These are phyloP conservation scores for Puccinia sorghi DNA, from an alignment of 1,284 basidiomycete species.

Conservation along the genomic window DNA sequence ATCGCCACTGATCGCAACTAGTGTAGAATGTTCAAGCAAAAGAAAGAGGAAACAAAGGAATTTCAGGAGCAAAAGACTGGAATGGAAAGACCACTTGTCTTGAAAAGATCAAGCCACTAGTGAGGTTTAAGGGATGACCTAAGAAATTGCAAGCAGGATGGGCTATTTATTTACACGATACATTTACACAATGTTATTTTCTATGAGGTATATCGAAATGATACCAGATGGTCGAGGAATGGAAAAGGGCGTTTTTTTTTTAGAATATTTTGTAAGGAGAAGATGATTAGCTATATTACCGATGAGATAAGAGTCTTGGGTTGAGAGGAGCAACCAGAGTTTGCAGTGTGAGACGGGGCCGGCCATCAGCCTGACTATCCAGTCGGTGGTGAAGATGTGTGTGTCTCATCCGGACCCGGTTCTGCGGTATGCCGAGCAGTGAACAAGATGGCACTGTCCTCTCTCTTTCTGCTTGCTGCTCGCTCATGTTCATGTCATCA, in stretches of 20 bases:
- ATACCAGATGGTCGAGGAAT: constrained; percentile 19
- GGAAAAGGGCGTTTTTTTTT: background rate
- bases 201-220: background rate
- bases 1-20: too few species aligned
- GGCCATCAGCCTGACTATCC: background rate
- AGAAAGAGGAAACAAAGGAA: background rate
- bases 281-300: background rate
- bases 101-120: background rate
- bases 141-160: background rate
- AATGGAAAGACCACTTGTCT: background rate
- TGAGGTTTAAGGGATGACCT: background rate
- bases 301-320: too few species aligned
- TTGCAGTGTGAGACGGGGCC: background rate
- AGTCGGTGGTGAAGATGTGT: constrained; percentile 12
- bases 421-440: background rate
- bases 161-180: constrained; percentile 3
- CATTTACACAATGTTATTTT: background rate
- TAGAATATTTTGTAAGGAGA: too few species aligned
- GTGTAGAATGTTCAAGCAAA: too few species aligned
- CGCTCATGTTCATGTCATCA: background rate
- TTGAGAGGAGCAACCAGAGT: background rate
- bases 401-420: constrained; percentile 21
- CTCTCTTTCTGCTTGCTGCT: background rate
- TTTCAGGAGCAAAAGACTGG: background rate
- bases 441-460: background rate